phyloP scores from a whole-genome alignment of 768 basidiomycete genomes.

The Postia placenta region DNA sequence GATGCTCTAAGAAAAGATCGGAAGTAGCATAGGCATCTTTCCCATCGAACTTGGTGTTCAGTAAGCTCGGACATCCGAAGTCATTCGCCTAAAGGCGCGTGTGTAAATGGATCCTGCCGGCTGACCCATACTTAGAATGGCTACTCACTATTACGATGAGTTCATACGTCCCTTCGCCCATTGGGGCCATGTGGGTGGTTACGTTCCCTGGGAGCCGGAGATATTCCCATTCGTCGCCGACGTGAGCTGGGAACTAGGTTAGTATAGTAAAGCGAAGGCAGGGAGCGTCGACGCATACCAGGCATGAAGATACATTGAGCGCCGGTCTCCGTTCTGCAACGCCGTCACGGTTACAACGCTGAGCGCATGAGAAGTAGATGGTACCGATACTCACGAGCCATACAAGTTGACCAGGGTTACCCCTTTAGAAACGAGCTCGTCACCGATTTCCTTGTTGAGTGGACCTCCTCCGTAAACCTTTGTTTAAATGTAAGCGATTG shows the following conservation, averaged over 20 bases:
- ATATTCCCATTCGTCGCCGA: conserved; percentile 17
- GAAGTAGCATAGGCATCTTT: conserved; percentile 31
- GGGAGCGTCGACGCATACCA: too few relatives aligned
- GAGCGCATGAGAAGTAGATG: too few relatives aligned
- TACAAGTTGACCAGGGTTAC: background rate
- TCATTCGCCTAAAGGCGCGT: background rate
- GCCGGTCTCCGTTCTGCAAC: too few relatives aligned
- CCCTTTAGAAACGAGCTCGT: background rate
- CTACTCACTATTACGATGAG: conserved; percentile 13
- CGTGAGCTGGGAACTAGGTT: conserved; percentile 6
- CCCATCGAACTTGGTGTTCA: conserved; percentile 28
- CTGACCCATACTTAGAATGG: background rate
- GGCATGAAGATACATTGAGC: too few relatives aligned
- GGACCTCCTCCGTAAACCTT: background rate
- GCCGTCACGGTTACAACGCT: too few relatives aligned
- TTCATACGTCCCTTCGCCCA: conserved; percentile 13
- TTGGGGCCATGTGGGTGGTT: conserved; percentile 8
- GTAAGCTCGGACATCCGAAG: conserved; percentile 13
- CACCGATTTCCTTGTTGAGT: background rate
- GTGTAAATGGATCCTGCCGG: too few relatives aligned
- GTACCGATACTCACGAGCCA: too few relatives aligned
- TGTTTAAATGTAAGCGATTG: too few relatives aligned
- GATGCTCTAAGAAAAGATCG: conserved; percentile 36
- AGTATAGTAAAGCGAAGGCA: too few relatives aligned
- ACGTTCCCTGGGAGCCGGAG: conserved; percentile 14